Percentiles rank a stretch among this genome's conserved stretches.
Conservation (phyloP, 2,329 filamentous ascomycete genomes). For the Hypoxylon sp. region DNA sequence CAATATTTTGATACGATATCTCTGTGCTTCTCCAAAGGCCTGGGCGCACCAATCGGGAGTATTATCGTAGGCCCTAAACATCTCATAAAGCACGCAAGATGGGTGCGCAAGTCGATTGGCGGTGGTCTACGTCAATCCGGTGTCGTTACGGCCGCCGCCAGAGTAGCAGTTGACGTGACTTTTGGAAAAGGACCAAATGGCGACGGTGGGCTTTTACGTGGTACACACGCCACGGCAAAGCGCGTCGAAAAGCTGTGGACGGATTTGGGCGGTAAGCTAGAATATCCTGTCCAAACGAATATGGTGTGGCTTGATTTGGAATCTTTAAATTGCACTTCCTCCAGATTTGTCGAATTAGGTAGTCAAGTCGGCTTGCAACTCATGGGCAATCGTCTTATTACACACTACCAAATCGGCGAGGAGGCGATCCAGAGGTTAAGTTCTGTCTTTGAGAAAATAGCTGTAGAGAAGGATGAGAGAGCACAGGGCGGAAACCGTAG, state of each 20-base stretch:
- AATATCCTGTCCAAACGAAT: constrained; percentile 76
- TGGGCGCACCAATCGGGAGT: constrained; percentile 67
- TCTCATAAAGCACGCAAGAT: constrained; percentile 77
- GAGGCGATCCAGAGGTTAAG: constrained; percentile 67
- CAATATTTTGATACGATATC: constrained; percentile 64
- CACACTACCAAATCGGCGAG: constrained; percentile 67
- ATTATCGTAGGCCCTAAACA: constrained; percentile 61
- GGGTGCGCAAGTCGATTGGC: constrained; percentile 85
- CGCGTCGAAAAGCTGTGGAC: constrained; percentile 75
- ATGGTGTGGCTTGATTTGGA: constrained; percentile 78
- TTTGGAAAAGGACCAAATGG: constrained; percentile 70
- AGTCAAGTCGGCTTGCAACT: constrained; percentile 50
- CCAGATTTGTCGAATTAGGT: constrained; percentile 50
- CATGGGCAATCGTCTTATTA: constrained; percentile 52
- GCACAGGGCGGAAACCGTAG: constrained; percentile 2
- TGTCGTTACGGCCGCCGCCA: constrained; percentile 80
- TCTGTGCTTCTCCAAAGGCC: constrained; percentile 67
- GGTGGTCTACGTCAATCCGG: constrained; percentile 84
- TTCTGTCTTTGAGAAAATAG: constrained; percentile 60
- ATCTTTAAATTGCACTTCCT: constrained; percentile 45
- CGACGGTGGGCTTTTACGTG: constrained; percentile 59
- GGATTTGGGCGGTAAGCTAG: constrained; percentile 71
- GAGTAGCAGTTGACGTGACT: constrained; percentile 83
- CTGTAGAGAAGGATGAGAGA: constrained; percentile 56
- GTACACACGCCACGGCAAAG: constrained; percentile 72